Base-by-base conservation (phyloP, 768 basidiomycete species). In the Cystobasidium onofrii region DNA sequence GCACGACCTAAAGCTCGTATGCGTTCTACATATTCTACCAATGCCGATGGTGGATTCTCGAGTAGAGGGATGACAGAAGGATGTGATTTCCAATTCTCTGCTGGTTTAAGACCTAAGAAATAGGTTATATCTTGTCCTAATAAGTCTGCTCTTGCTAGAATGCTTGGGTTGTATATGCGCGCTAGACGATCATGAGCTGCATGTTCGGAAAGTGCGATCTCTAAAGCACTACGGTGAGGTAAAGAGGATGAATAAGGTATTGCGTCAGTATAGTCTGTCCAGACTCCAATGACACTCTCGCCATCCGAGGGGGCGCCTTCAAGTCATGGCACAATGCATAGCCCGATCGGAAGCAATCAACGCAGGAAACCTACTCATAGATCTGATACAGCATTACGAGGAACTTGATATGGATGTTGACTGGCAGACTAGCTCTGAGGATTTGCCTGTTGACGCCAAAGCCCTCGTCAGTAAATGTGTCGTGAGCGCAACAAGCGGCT, bases 361-460 rank as follows among this genome's bases (percentile, higher is more conserved):
- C 78, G 89, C 88, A 6, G 39, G 71, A 18, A 66, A 82, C 87
- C 81, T 77, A 91, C 89, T 86, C 83, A 82, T 91, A 92, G 31
- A 92, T 82, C 77, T 89, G 85, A 87, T 88, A 90, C 27, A 91
- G 85, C 83, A 89, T 86, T 83, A 90, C 87, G 54, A 90, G 83
- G 81, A 87, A 89, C 61, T 85, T 84, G 18, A 87, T 81, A 80
- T 91, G 74, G 10, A 60, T 61, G 9, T 63, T 25, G 33, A 71
- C 67, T 25, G 74, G 69, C 29, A 71, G 57, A 29, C 57, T 60
- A 34, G 57, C 57, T 34, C 57, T 27, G 33, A 60, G 57, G 25
- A 60, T 60, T 60, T 60, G 25, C 27, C 57, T 60, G 57, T 60
- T 64, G 33, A 27, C 73, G 64, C 62, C 25, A 23, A 64, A 61